Conservation (phyloP, 805 yeast species). For the Metschnikowia aberdeeniae region DNA sequence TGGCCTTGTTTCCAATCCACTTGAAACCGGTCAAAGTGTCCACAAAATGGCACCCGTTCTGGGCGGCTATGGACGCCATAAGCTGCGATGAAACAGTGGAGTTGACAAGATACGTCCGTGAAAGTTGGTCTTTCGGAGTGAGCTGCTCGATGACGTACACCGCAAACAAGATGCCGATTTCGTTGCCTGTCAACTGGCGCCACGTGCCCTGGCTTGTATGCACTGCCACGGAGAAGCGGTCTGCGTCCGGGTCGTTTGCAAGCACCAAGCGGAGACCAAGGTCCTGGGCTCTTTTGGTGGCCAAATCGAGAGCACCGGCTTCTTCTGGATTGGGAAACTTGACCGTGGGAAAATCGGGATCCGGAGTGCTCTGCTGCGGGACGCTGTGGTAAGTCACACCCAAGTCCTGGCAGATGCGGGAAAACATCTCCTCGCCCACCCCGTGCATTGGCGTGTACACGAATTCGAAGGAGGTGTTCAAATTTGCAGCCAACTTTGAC, state of each 20-base stretch:
- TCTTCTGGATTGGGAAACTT: conserved; percentile 95
- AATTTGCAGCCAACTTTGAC: conserved; percentile 28
- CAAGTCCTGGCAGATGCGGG: conserved; percentile 34
- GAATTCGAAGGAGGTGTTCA: conserved; percentile 38
- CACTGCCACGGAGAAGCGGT: conserved; percentile 81
- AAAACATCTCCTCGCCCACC: conserved; percentile 69
- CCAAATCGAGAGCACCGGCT: conserved; percentile 78
- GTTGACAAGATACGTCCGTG: conserved; percentile 57
- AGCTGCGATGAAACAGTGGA: conserved; percentile 93
- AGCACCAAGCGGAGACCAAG: conserved; percentile 53
- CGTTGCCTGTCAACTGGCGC: conserved; percentile 87
- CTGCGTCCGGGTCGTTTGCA: conserved; percentile 98
- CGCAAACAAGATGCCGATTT: conserved; percentile 83
- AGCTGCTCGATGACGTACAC: conserved; percentile 46
- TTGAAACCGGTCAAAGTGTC: conserved; percentile 96
- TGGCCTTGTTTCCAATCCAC: conserved; percentile 93
- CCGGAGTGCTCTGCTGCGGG: conserved; percentile 64
- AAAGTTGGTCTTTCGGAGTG: conserved; percentile 20
- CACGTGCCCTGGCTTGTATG: conserved; percentile 45
- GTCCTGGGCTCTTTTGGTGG: conserved; percentile 57
- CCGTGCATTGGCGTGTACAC: conserved; percentile 97
- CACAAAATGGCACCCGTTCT: conserved; percentile 54
- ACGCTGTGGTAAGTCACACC: conserved; percentile 44
- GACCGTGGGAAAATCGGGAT: conserved; percentile 85
- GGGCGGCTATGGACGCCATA: conserved; percentile 62